These are phyloP conservation scores for Xerocomellus chrysenteron DNA, from an alignment of 768 basidiomycete genomes.

Conservation along the genomic window DNA sequence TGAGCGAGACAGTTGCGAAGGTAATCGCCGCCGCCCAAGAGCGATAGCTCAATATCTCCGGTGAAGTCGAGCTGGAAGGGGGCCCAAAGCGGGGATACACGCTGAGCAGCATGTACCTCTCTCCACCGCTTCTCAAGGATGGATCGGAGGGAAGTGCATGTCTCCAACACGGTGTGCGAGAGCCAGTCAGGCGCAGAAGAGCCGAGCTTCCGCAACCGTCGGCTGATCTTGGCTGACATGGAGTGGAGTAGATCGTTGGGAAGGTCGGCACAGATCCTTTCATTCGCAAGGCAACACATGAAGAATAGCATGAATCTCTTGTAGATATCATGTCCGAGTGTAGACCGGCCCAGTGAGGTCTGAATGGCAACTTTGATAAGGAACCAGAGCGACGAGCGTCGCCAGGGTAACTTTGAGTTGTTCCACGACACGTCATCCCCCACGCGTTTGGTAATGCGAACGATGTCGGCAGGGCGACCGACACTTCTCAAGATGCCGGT, in stretches of 20 bases:
- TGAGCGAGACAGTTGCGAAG: constrained; percentile 16
- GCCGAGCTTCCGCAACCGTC: constrained; percentile 28
- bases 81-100: constrained; percentile 30
- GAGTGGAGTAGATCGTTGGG: constrained; percentile 29
- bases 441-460: constrained; percentile 33
- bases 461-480: constrained; percentile 16
- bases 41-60: constrained; percentile 35
- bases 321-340: constrained; percentile 31
- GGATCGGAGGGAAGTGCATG: constrained; percentile 28
- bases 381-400: constrained; percentile 39
- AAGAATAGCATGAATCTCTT: constrained; percentile 50
- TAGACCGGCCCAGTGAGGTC: constrained; percentile 24
- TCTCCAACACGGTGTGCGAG: constrained; percentile 39
- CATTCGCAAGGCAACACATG: constrained; percentile 28
- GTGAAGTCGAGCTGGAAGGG: constrained; percentile 29
- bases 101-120: constrained; percentile 29
- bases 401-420: constrained; percentile 22
- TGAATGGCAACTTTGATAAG: constrained; percentile 35
- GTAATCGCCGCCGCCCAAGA: constrained; percentile 29
- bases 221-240: constrained; percentile 30
- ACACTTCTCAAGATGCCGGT: constrained; percentile 42
- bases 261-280: constrained; percentile 13
- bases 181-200: constrained; percentile 25
- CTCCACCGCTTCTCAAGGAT: constrained; percentile 37
- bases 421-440: constrained; percentile 11